Evolutionary conservation across 768 basidiomycete species (phyloP), one percentile per base, ranked within the genome.

Genomic region (Boletellus ananiceps): DNA sequence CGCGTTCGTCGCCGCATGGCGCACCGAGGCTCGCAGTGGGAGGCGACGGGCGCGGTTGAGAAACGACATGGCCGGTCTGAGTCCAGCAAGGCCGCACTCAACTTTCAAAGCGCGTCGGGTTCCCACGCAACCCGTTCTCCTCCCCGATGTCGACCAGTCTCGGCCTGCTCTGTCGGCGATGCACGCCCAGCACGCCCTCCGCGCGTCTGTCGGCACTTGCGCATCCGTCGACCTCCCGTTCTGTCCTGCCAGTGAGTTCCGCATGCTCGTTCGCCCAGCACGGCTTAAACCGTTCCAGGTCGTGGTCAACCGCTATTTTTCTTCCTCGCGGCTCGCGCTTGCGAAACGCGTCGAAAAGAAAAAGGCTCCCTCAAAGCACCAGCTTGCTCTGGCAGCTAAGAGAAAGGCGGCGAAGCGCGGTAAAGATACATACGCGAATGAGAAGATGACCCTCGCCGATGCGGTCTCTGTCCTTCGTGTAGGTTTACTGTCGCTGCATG

Each of bases 381-480:
- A 83, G 18, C 72, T 80, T 27, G 84, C 83, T 27, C 80, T 85
- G 27, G 80, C 84, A 60, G 74, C 76, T 15, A 78, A 76, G 53
- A 77, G 80, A 66, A 80, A 76, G 54, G 81, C 80, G 9, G 73
- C 75, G 8, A 70, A 79, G 48, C 74, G 74, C 14, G 71, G 69
- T 23, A 81, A 78, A 63, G 73, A 73, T 47, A 73, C 82, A 12
- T 83, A 83, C 50, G 79, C 81, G 52, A 64, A 71, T 12, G 84
- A 88, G 61, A 85, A 82, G 62, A 78, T 90, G 68, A 70, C 80
- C 8, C 73, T 91, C 36, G 51, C 67, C 16, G 79, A 84, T 38
- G 88, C 88, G 33, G 78, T 91, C 55, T 67, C 75, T 15, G 82
- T 88, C 34, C 72, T 91, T 52, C 82, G 86, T 50, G 86, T 87